Conservation (phyloP, 2,329 filamentous ascomycete genomes). For the Diaporthe amygdali region DNA sequence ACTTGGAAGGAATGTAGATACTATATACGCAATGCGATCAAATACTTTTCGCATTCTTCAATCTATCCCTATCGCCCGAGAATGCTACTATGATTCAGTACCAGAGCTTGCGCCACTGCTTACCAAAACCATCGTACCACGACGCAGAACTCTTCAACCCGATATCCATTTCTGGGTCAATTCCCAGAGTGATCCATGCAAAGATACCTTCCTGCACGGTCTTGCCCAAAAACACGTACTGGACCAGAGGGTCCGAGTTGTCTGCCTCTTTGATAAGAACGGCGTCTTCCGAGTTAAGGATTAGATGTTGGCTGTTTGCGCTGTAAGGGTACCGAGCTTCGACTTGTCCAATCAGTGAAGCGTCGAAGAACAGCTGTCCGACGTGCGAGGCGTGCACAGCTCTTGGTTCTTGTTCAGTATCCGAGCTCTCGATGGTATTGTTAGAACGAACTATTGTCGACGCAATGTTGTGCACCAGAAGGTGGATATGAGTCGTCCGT, state of each 20-base stretch:
- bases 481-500: conserved; percentile 11
- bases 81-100: background rate
- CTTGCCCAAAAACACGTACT: conserved; percentile 63
- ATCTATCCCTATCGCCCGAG: too few relatives aligned
- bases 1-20: too few relatives aligned
- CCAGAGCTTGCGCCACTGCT: background rate
- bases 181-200: conserved; percentile 49
- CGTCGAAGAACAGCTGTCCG: conserved; percentile 70
- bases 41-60: too few relatives aligned
- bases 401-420: conserved; percentile 34
- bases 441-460: conserved; percentile 10
- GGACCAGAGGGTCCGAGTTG: conserved; percentile 61
- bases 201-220: conserved; percentile 56
- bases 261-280: conserved; percentile 54
- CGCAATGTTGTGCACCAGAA: conserved; percentile 44
- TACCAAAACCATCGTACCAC: background rate
- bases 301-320: conserved; percentile 50
- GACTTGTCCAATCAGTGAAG: conserved; percentile 58
- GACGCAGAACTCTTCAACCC: background rate
- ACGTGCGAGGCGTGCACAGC: conserved; percentile 55
- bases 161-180: background rate
- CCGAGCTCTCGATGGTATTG: background rate
- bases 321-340: conserved; percentile 54
- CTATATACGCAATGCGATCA: too few relatives aligned
- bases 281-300: conserved; percentile 57